Conservation (phyloP, 495 filamentous ascomycete species). For the Penicillium egyptiacum region DNA sequence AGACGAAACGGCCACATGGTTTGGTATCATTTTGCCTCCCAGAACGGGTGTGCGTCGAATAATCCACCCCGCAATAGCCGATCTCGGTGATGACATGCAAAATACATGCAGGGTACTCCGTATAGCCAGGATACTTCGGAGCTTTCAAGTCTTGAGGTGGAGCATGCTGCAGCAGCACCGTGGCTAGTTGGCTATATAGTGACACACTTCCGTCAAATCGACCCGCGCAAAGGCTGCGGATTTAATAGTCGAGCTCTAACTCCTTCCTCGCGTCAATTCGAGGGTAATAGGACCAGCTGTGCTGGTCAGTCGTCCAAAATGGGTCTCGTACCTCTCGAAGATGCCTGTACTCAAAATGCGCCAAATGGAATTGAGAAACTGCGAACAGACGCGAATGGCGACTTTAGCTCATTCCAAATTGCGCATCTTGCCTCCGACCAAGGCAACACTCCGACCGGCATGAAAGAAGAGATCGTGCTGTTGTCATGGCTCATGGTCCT, state of each 20-base stretch:
- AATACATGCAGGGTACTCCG: conserved; percentile 1
- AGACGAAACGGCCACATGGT: conserved; percentile 6
- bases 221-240: conserved; percentile 11
- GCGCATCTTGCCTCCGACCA: conserved; percentile 21
- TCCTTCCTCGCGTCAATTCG: conserved; percentile 8
- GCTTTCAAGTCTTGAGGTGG: conserved; percentile 2
- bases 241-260: conserved; percentile 9
- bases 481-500: conserved; percentile 48
- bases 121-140: conserved; percentile 6
- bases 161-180: conserved; percentile 10
- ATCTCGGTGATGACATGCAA: conserved; percentile 14
- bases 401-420: conserved; percentile 22
- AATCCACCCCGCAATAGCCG: conserved; percentile 8
- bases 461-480: conserved; percentile 42
- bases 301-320: conserved; percentile 25
- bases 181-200: conserved; percentile 19
- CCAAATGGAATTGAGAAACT: conserved; percentile 7
- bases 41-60: neutral
- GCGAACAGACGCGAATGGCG: conserved; percentile 5
- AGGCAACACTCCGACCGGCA: conserved; percentile 21
- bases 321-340: conserved; percentile 28
- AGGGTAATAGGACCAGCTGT: conserved; percentile 15
- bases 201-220: conserved; percentile 13
- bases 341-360: conserved; percentile 9
- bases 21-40: neutral